Base-by-base conservation (phyloP, 495 filamentous ascomycete species). In the Cercophora scortea region DNA sequence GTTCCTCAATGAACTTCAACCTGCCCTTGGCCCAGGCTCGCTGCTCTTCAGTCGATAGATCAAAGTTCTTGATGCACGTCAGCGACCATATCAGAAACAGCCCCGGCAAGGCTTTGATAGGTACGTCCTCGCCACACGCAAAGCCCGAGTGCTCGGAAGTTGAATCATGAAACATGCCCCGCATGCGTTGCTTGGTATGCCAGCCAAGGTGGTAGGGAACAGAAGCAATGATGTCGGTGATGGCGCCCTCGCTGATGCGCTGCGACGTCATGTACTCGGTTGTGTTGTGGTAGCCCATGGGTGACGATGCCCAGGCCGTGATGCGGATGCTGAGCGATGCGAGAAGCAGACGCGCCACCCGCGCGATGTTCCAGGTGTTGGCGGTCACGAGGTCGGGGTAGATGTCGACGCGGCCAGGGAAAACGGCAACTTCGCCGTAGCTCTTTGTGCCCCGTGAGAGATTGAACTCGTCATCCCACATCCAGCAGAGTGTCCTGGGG, bases 131-230 rank as follows among this genome's bases (percentile, higher is more conserved):
- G 8, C 74, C 71, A 51, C 67, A 72, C 12, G 55, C 61, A 50
- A 75, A 78, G 7, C 50, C 61, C 2, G 57, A 64, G 10, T 58
- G 48, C 13, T 55, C 55, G 7, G 52, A 25, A 18, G 2, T 43
- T 9, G 45, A 13, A 16, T 33, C 45, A 16, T 51, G 43, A 15
- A 66, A 42, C 8, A 57, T 17, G 15, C 8, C 10, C 15, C 25
- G 10, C n/a, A 15, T 36, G 66, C 57, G 8, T 8, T 60, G 55
- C 42, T 59, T 53, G n/a, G 57, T 52, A 43, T 68, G 67, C 74
- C 76, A 79, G 25, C 78, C 76, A 0, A 81, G 64, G 53, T 75
- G 71, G 53, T 72, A 80, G 4, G 78, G 78, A 39, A 78, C 71
- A 1, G 71, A 74, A 8, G 78, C 70, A 36, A 79, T 65, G 36